These are phyloP conservation scores for Petrea volubilis DNA, from an alignment of 257 asterid species.

Conservation along the genomic window DNA sequence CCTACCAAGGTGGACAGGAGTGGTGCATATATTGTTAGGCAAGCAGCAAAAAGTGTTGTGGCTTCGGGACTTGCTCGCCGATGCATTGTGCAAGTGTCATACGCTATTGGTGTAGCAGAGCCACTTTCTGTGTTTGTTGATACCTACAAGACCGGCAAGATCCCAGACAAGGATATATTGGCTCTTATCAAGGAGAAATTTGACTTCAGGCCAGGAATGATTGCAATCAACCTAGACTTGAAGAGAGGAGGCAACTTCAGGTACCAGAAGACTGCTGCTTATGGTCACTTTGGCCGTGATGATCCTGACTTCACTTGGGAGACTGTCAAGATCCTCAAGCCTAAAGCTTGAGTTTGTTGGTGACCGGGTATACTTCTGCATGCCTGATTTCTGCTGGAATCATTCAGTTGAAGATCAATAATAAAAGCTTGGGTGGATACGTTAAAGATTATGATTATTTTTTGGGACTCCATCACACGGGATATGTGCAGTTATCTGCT, in stretches of 20 bases:
- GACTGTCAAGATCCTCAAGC: conserved; percentile 65
- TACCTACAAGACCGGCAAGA: conserved; percentile 62
- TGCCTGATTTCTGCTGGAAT: neutral
- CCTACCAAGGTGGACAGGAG: conserved; percentile 76
- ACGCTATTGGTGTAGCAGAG: conserved; percentile 76
- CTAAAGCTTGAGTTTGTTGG: conserved; percentile 45
- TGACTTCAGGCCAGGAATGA: conserved; percentile 83
- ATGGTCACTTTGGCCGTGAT: conserved; percentile 73
- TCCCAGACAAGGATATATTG: conserved; percentile 65
- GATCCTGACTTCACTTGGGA: conserved; percentile 78
- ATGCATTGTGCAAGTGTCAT: conserved; percentile 68
- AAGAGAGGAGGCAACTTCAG: conserved; percentile 68
- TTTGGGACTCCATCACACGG: neutral
- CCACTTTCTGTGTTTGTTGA: conserved; percentile 72
- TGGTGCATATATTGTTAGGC: conserved; percentile 71
- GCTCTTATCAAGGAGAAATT: conserved; percentile 58
- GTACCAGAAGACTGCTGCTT: conserved; percentile 79
- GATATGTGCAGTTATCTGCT: neutral
- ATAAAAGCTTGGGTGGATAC: conserved; percentile 24
- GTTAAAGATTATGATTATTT: conserved; percentile 7
- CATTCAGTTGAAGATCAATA: neutral
- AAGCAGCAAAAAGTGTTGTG: conserved; percentile 70
- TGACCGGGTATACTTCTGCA: neutral
- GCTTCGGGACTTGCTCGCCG: conserved; percentile 77
- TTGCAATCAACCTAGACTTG: conserved; percentile 66